Base-by-base conservation (phyloP, 768 basidiomycete genomes). In the Tulasnella sp. region DNA sequence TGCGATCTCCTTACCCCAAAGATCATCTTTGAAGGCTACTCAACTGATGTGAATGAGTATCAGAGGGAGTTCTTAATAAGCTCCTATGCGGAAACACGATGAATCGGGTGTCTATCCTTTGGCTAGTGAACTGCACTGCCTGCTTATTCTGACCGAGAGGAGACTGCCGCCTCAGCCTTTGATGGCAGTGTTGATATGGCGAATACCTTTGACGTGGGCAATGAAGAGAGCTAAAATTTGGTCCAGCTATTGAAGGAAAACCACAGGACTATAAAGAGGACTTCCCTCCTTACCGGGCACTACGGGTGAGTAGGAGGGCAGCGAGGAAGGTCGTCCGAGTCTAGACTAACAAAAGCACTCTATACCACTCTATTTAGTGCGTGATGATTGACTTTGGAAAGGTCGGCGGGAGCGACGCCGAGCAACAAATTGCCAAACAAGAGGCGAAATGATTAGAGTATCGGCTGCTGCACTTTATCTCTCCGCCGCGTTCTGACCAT, bases 11-110 rank as follows among this genome's bases (percentile, higher is more conserved):
- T 95, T 3, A 91, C 90, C 0, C 88, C 89, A 77, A 88, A 87
- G 31, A 84, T 94, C 42, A 88, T 86, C 21, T 85, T 89, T 10
- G 82, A 83, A 4, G 88, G 87, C 8, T 88, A 88, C 24, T 88
- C 89, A 62, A 93, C 90, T 0, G 93, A 94, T 80, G 94, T 94
- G 1, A 90, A 95, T 81, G 95, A 96, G 84, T 98, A 97, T 83
- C 88, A 92, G 52, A 90, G 93, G 12, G 92, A 84, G 89, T 91
- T 1, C 87, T 97, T 75, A 86, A 90, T 34, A 92, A 92, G 24
- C 27, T 34, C 14, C 73, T 16, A 16, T 16, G 10, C 18, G 44
- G 40, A 40, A 3, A 75, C 3, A n/a, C 27, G 39, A 9, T n/a
- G 31, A 75, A 42, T 24, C 36, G 19, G 6, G 24, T 10, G 16